Evolutionary conservation across 331 rosid species (phyloP), one percentile per base, ranked within the genome.

Genomic region (Pyrus hybrid): DNA sequence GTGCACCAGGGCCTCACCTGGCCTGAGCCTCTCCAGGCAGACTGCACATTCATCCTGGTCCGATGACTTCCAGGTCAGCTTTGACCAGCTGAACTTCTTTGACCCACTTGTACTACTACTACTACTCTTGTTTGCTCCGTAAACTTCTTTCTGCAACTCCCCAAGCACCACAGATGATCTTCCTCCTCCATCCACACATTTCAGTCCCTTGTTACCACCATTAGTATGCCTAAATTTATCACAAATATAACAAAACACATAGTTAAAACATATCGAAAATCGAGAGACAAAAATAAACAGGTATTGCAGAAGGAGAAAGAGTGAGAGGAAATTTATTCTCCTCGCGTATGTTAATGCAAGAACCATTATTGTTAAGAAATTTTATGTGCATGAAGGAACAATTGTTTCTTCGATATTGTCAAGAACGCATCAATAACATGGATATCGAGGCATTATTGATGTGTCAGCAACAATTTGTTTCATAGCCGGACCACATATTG

Each of bases 11-110:
- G 79, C 80, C 78, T 93, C 92, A 43, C 86, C 84, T 21, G 45
- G 75, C 70, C 70, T 79, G 78, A 88, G 83, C 83, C 75, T 45
- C 49, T 93, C 98, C 66, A 91, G 76, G 81, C 96, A 93, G 63
- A 90, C 82, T 2, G 91, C 85, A 66, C 94, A 90, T 14, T 88
- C 96, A 51, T 88, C 94, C 84, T 88, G 89, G 37, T 89, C 97
- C 20, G 72, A 71, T 7, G 83, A 84, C 41, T 85, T 88, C 93
- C 93, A 87, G 71, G 87, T 85, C 77, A 90, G 37, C 74, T 86
- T 93, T 25, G 71, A 80, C 98, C 98, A 93, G 68, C 71, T 80
- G 66, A 93, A 87, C 79, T 58, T 83, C 76, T 73, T 85, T 53
- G 85, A 77, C 25, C 89, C 83, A 53, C 58, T 20, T 53, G 3